Base-by-base conservation (phyloP, 108 stramenopile genomes). In the Cyclostephanos tholiformis region DNA sequence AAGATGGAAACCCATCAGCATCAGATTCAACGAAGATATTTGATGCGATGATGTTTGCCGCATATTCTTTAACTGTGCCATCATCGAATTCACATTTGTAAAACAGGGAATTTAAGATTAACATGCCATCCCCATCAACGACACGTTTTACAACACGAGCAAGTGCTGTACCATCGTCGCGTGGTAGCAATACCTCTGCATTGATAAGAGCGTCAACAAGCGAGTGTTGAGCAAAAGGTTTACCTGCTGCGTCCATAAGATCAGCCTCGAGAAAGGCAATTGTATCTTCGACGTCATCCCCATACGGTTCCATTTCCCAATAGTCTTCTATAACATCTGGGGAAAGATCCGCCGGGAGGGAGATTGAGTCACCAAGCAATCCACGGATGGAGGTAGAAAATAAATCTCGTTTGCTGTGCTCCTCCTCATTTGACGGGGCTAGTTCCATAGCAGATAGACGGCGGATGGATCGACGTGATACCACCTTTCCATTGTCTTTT, bases 161-260 rank as follows among this genome's bases (percentile, higher is more conserved):
- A 16, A 61, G 17, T 59, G 55, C 20, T 62, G 79, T 2, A 6
- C 20, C 19, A 22, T 53, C 52, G 10, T 25, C 52, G 19, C 25
- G 52, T 25, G 52, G 52, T 2, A 85, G 75, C 7, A 79, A 25
- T 13, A 85, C 49, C 62, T 88, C 79, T 13, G 76, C 83, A 65
- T 77, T 57, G 39, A 89, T 63, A 17, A 79, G 25, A 4, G 20
- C 32, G 52, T 89, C 85, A 48, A 62, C 63, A 12, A 67, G 1
- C 23, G 73, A 73, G 32, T 69, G 68, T 44, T 55, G 38, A 4
- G 20, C 17, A 19, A 78, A 44, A 1, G 70, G 59, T 29, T 55
- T 68, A 0, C 81, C 78, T 52, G n/a, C 22, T 13, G 63, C 39
- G 63, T 79, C 52, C 69, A 46, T 32, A 11, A 68, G 0, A 26